These are phyloP conservation scores for Aspergillus nanangensis DNA, from an alignment of 495 filamentous ascomycete species.

Conservation along the genomic window DNA sequence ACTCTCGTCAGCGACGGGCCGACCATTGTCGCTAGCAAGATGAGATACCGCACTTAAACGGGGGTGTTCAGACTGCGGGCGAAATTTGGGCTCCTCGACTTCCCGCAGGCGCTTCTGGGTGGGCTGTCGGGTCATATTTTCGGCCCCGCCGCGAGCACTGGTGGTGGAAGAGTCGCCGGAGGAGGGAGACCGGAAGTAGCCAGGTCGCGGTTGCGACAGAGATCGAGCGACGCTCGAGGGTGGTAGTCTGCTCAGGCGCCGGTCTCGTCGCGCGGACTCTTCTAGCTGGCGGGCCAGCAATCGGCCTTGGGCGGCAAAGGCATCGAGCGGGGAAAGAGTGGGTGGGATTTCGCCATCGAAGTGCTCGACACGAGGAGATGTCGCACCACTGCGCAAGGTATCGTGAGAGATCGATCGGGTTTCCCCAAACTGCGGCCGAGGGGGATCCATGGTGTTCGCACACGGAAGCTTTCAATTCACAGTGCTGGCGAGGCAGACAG, in stretches of 20 bases:
- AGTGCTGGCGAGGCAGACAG: neutral
- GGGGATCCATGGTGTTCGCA: conserved; percentile 39
- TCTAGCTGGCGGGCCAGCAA: conserved; percentile 83
- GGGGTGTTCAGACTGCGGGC: conserved; percentile 70
- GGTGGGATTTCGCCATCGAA: conserved; percentile 85
- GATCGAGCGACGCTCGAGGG: conserved; percentile 76
- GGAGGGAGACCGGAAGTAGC: conserved; percentile 62
- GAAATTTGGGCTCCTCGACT: conserved; percentile 55
- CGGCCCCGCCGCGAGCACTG: conserved; percentile 3
- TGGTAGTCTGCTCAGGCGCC: conserved; percentile 78
- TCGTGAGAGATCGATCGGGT: conserved; percentile 60
- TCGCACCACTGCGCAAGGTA: conserved; percentile 46
- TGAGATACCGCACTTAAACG: conserved; percentile 60
- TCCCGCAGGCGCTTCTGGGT: conserved; percentile 47
- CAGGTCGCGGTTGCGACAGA: conserved; percentile 62
- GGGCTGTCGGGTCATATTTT: conserved; percentile 28
- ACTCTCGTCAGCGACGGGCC: conserved; percentile 24
- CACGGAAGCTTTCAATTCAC: conserved; percentile 1
- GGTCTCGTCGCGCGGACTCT: conserved; percentile 60
- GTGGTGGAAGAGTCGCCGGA: conserved; percentile 34
- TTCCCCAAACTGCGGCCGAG: conserved; percentile 56
- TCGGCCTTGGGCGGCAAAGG: conserved; percentile 84
- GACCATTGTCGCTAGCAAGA: conserved; percentile 42
- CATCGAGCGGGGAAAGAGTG: conserved; percentile 89
- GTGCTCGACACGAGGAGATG: conserved; percentile 67